Evolutionary conservation across 169 alveolate genomes (phyloP), one percentile per base, ranked within the genome.

Genomic region (Plasmodium ovale): DNA sequence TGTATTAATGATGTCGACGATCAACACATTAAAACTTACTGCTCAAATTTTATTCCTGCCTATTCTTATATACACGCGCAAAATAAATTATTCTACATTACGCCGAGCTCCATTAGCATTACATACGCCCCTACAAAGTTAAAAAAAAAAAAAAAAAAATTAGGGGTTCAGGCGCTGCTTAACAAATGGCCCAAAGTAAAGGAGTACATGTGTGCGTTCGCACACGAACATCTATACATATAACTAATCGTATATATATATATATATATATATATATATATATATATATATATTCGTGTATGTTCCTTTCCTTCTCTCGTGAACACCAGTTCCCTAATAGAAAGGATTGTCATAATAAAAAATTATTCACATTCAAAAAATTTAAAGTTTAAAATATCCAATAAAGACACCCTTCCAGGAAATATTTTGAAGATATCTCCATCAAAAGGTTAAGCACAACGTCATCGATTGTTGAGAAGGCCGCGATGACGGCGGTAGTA

Each of bases 51-150:
- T 51, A 12, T 85, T 39, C 91, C 91, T 6, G 47, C 91, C 16
- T 85, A 85, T 37, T 69, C 91, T 2, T 85, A 85, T 62, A 67
- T 85, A 67, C 19, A 85, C 35, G 87, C 31, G n/a, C 25, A 85
- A 62, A 85, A 85, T 51, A 85, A 85, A 27, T 27, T 69, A 16
- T 85, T 85, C 58, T 85, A 58, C 51, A 53, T 85, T 64, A 19
- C 91, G 0, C 91, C 91, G 5, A 85, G 87, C 25, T 85, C 91
- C 44, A 85, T 85, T 21, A 85, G 29, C 21, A 85, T 85, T 56
- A 51, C 54, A 69, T 85, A 56, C 33, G 91, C 87, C 68, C 91
- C 91, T 31, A 54, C 85, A 3, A 85, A 85, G 91, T 85, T 14
- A 85, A 54, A 12, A 33, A 59, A 56, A 51, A 49, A 71, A 33